These are phyloP conservation scores for Penicillium subrubescens DNA, from an alignment of 495 filamentous ascomycete species.

Conservation along the genomic window DNA sequence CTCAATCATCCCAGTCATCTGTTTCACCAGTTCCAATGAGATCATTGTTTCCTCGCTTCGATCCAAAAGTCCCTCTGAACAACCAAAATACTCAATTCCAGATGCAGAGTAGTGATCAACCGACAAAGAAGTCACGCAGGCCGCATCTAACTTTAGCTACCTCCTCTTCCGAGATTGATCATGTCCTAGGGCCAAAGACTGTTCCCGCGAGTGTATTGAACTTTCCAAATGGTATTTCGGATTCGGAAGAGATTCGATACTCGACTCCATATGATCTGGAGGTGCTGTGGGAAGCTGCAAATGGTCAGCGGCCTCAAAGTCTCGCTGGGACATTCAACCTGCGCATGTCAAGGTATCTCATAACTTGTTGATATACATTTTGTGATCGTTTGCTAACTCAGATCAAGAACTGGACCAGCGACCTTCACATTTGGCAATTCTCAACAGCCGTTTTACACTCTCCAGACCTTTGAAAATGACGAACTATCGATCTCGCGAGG, in stretches of 20 bases:
- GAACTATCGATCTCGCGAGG: slow-evolving; percentile 43
- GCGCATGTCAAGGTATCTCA: slow-evolving; percentile 43
- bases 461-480: slow-evolving; percentile 46
- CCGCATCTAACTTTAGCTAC: slow-evolving; percentile 35
- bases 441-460: slow-evolving; percentile 47
- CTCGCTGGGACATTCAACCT: slow-evolving; percentile 45
- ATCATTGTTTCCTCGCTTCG: slow-evolving; percentile 82
- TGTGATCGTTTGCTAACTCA: slow-evolving; percentile 20
- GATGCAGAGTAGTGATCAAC: slow-evolving; percentile 38
- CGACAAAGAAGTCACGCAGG: slow-evolving; percentile 43
- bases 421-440: slow-evolving; percentile 45
- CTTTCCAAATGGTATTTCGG: slow-evolving; percentile 44
- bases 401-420: slow-evolving; percentile 33
- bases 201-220: slow-evolving; percentile 50
- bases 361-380: too few relatives aligned
- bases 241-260: slow-evolving; percentile 36
- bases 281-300: slow-evolving; percentile 56
- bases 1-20: slow-evolving; percentile 31
- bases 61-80: slow-evolving; percentile 66
- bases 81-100: slow-evolving; percentile 71
- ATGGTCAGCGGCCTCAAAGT: slow-evolving; percentile 50
- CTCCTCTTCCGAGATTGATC: slow-evolving; percentile 41
- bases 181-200: slow-evolving; percentile 44
- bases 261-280: slow-evolving; percentile 50
- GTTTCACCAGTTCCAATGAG: slow-evolving; percentile 53